phyloP scores from a whole-genome alignment of 768 basidiomycete genomes.

The Amanita subjunquillea region DNA sequence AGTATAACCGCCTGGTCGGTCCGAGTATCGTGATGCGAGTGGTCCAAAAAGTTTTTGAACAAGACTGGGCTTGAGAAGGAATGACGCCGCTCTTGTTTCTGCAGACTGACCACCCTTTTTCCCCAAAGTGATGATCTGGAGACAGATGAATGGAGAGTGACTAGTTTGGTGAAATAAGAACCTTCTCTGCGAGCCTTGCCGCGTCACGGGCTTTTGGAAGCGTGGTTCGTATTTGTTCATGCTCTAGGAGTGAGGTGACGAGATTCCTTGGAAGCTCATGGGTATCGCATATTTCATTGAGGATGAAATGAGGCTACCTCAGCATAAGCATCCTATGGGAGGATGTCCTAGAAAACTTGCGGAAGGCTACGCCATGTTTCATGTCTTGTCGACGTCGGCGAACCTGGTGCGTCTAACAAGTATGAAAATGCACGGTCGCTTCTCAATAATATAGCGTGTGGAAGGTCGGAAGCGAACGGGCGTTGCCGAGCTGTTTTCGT shows the following conservation, averaged over 20 bases:
- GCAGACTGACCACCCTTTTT: slow-evolving; percentile 72
- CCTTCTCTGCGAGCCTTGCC: slow-evolving; percentile 90
- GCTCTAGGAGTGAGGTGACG: slow-evolving; percentile 87
- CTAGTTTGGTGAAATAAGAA: slow-evolving; percentile 13
- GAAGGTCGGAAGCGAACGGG: slow-evolving; percentile 3
- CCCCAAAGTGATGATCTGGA: slow-evolving; percentile 82
- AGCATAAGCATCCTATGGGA: slow-evolving; percentile 92
- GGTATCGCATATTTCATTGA: neutral
- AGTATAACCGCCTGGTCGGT: slow-evolving; percentile 89
- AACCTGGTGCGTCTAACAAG: no score
- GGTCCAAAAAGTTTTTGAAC: slow-evolving; percentile 78
- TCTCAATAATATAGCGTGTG: neutral
- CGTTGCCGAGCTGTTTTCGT: slow-evolving; percentile 3
- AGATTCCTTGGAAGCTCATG: slow-evolving; percentile 54
- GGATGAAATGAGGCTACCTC: slow-evolving; percentile 39
- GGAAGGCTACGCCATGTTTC: slow-evolving; percentile 92
- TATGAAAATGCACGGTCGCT: neutral
- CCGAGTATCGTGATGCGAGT: slow-evolving; percentile 70
- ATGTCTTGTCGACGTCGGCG: slow-evolving; percentile 24
- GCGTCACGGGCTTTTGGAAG: slow-evolving; percentile 91
- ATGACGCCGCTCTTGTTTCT: slow-evolving; percentile 63
- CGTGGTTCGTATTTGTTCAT: slow-evolving; percentile 94
- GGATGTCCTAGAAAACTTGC: slow-evolving; percentile 86
- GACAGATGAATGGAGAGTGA: slow-evolving; percentile 1
- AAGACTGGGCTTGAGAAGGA: slow-evolving; percentile 63